A percentile compares a stretch with the other conserved stretches of the same genome.
Conservation (phyloP, 371 early-diverging fungal genomes). For the Saksenaea oblongispora region DNA sequence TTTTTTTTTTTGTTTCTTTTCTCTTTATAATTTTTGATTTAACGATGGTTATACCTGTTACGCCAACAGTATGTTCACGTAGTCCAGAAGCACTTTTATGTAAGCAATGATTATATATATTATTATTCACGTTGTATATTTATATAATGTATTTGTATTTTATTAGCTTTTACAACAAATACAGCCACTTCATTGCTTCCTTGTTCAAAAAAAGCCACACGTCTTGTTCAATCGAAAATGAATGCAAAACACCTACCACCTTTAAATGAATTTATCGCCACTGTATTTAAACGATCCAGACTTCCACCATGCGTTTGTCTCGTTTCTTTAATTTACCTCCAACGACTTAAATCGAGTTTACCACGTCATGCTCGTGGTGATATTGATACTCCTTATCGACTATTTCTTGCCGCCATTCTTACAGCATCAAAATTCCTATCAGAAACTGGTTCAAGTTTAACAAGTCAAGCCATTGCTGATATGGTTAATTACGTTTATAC, state of each 20-base stretch:
- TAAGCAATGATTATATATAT: constrained; percentile 18
- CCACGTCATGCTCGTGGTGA: constrained; percentile 69
- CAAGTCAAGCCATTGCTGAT: constrained; percentile 59
- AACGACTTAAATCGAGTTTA: constrained; percentile 66
- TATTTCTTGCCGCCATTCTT: constrained; percentile 72
- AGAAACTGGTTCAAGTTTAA: constrained; percentile 60
- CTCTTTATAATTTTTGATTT: neutral
- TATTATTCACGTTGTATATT: neutral
- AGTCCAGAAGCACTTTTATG: constrained; percentile 51
- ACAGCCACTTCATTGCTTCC: constrained; percentile 51
- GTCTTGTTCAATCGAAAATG: constrained; percentile 5
- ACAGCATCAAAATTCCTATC: constrained; percentile 69
- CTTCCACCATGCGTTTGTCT: constrained; percentile 54
- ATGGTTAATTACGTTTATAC: constrained; percentile 67
- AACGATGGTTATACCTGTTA: constrained; percentile 18
- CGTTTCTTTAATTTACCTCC: constrained; percentile 73
- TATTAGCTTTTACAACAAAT: constrained; percentile 45
- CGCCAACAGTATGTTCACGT: constrained; percentile 41
- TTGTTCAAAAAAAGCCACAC: constrained; percentile 25
- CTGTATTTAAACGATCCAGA: constrained; percentile 40
- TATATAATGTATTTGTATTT: too few species aligned
- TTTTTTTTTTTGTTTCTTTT: neutral
- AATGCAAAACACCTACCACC: constrained; percentile 30
- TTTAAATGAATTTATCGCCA: constrained; percentile 42
- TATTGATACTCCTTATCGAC: constrained; percentile 74